Base-by-base conservation (phyloP, 1,284 basidiomycete species). In the Caloboletus firmus region DNA sequence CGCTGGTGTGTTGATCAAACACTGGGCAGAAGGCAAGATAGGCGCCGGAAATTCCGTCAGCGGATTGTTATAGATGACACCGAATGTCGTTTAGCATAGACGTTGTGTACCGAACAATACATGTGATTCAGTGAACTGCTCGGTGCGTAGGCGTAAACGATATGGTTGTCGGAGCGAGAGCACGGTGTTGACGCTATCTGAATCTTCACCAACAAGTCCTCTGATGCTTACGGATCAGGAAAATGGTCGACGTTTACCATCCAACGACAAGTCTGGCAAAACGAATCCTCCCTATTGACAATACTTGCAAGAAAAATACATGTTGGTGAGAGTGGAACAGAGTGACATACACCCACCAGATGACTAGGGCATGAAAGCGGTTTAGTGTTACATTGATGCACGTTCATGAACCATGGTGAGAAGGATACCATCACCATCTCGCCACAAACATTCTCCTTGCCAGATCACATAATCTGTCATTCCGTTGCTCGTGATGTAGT, bases 1-100 rank as follows among this genome's bases (percentile, higher is more conserved):
- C 56, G 89, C 87, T 0, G 86, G 88, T 28, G 79, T 85, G 36
- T 69, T 91, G 56, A 83, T 91, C 48, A 73, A 77, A 36, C 79
- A 84, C 44, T 91, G 89, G 88, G 85, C 80, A 0, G 71, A 78
- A 37, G 80, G 80, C 8, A 74, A 73, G 53, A 72, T 69, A 24
- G 64, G 55, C 43, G 31, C 48, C 17, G 69, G 61, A 17, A 60
- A 59, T 51, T 22, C 52, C 5, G 48, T 52, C 30, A 72, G 62
- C 57, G 72, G 69, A 40, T 59, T 67, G 52, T 37, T 64, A 20
- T 64, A 64, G 49, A 42, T 44, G n/a, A 13, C 2, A 31, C 24
- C 31, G 6, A 24, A 20, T 34, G 15, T 35, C 13, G 24, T 18
- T 35, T 18, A 4, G n/a, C 10, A 34, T 32, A 17, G 28, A n/a